These are phyloP conservation scores for Fusarium torreyae DNA, from an alignment of 2,329 filamentous ascomycete species.

Conservation along the genomic window DNA sequence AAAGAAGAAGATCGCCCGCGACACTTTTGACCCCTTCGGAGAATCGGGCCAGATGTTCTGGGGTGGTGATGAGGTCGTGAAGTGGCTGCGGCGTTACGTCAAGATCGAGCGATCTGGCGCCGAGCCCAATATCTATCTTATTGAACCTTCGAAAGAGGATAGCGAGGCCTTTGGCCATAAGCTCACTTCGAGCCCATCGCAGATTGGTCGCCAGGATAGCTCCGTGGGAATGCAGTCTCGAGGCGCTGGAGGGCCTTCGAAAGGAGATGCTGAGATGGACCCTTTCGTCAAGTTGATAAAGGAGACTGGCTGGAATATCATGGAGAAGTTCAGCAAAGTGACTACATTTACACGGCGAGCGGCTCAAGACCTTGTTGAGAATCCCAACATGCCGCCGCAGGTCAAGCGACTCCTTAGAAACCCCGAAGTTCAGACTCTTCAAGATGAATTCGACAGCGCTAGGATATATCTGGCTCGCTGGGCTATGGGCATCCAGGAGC, in stretches of 20 bases:
- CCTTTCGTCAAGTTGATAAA: slow-evolving; percentile 94
- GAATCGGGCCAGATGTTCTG: slow-evolving; percentile 92
- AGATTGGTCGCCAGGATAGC: slow-evolving; percentile 53
- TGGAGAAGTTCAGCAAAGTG: slow-evolving; percentile 97
- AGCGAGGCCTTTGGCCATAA: slow-evolving; percentile 82
- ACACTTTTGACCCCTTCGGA: slow-evolving; percentile 92
- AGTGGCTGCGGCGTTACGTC: slow-evolving; percentile 90
- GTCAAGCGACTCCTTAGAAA: slow-evolving; percentile 87
- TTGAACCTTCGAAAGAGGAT: slow-evolving; percentile 90
- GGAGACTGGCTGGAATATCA: slow-evolving; percentile 94
- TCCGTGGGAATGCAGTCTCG: slow-evolving; percentile 48
- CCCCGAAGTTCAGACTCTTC: slow-evolving; percentile 93
- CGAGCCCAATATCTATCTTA: slow-evolving; percentile 91
- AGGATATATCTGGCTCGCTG: slow-evolving; percentile 94
- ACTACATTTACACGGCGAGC: slow-evolving; percentile 95
- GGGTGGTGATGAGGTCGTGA: slow-evolving; percentile 95
- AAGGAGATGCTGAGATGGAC: slow-evolving; percentile 84
- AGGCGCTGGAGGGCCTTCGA: slow-evolving; percentile 57
- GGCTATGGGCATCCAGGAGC: slow-evolving; percentile 99
- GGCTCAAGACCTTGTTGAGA: slow-evolving; percentile 92
- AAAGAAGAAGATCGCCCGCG: slow-evolving; percentile 86
- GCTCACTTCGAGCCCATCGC: slow-evolving; percentile 59
- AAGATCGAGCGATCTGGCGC: slow-evolving; percentile 85
- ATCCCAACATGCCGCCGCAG: slow-evolving; percentile 91
- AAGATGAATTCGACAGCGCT: slow-evolving; percentile 98